Evolutionary conservation across 805 yeast genomes (phyloP), one percentile per base, ranked within the genome.

Genomic region (Jamesozyma gamospora): DNA sequence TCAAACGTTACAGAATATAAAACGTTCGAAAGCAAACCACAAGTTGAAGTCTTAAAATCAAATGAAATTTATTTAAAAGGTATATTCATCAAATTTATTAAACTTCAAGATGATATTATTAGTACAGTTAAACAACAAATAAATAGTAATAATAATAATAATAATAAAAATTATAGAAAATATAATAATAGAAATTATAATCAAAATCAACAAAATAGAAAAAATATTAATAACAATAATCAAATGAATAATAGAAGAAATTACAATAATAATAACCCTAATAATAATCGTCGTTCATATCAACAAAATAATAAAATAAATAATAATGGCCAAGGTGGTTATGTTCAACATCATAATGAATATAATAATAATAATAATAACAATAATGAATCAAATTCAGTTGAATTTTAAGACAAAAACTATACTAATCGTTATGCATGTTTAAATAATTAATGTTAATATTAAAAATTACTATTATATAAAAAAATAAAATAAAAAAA

Each of bases 51-150:
- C 74, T 58, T 71, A 39, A 78, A 79, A 54, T 62, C 82, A 34
- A 75, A 78, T 3, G 94, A 84, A 52, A 72, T 81, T 41, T 88
- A 87, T 56, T 74, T 88, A 30, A 78, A 88, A 57, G 96, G 96
- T 33, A 80, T 74, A 47, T 90, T 83, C 52, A 82, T 86, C 63
- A 83, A 82, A 56, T 77, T 76, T 51, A 69, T 83, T 47, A 76
- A 85, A 62, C 68, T 83, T 58, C 85, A 84, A 24, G 84, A 82
- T 50, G 82, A 77, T 52, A 67, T 81, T 32, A 82, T 83, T 68
- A 87, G 79, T 49, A 74, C 77, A 46, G 82, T 83, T 45, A 81
- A 79, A 55, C 83, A 78, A 49, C 82, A 75, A 49, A 74, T 72
- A 48, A 60, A 67, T 47, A 72, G 53, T 65, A 68, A 55, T 64